Percentiles rank a stretch among this genome's conserved stretches.
phyloP scores from a whole-genome alignment of 495 filamentous ascomycete genomes.

The Aspergillus homomorphus region DNA sequence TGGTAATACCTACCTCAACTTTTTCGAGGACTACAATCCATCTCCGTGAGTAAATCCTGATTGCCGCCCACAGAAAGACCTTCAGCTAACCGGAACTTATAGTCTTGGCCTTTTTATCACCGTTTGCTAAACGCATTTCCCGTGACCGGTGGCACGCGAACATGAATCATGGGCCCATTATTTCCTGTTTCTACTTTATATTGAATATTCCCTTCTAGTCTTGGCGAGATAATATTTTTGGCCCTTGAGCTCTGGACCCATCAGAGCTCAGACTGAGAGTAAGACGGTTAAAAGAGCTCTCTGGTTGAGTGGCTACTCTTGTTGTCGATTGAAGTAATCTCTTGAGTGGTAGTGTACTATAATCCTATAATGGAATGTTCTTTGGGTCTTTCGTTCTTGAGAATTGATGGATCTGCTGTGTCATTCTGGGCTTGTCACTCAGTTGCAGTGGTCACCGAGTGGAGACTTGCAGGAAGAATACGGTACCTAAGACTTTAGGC shows the following conservation, averaged over 20 bases:
- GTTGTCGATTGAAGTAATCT: not conserved
- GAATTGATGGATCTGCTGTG: too few species aligned
- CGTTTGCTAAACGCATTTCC: slow-evolving; percentile 41
- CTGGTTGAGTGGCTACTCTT: not conserved
- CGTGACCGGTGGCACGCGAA: slow-evolving; percentile 8
- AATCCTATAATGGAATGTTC: not conserved
- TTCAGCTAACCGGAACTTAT: slow-evolving; percentile 22
- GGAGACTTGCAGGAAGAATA: not conserved
- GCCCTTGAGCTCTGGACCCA: not conserved
- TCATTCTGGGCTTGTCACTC: too few species aligned
- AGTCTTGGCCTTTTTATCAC: slow-evolving; percentile 63
- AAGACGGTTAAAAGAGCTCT: not conserved
- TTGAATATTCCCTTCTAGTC: not conserved
- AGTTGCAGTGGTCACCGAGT: not conserved
- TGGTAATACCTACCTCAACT: slow-evolving; percentile 55
- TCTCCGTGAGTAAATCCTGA: slow-evolving; percentile 39
- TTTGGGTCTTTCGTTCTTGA: not conserved
- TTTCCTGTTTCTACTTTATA: not conserved
- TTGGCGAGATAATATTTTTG: slow-evolving; percentile 3
- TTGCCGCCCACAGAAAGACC: not conserved
- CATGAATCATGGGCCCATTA: slow-evolving; percentile 15
- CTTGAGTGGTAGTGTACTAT: not conserved
- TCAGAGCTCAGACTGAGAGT: not conserved
- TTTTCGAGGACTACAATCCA: slow-evolving; percentile 61
- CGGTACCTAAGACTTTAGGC: not conserved